Evolutionary conservation across 768 basidiomycete species (phyloP).

Genomic region (Rubroboletus pulcherrimus): DNA sequence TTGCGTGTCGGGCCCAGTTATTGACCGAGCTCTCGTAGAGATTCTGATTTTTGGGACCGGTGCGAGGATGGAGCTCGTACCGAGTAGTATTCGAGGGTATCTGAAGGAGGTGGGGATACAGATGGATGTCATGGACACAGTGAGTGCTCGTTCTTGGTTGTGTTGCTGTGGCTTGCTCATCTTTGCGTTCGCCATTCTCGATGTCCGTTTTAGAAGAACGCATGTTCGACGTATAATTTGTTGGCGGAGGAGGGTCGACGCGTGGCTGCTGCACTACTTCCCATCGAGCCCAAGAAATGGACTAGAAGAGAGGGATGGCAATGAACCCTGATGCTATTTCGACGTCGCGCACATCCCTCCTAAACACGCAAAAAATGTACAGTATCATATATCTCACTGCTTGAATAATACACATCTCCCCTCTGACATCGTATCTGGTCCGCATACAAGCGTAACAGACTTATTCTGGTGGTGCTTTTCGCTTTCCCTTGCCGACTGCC

Average conservation of each 20-base stretch:
- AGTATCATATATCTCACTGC: slow-evolving; percentile 8
- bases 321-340: not conserved
- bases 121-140: slow-evolving; percentile 83
- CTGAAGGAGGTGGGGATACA: slow-evolving; percentile 78
- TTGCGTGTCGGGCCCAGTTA: not conserved
- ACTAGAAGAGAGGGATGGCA: slow-evolving; percentile 22
- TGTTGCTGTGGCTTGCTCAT: not conserved
- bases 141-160: slow-evolving; percentile 33
- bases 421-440: not conserved
- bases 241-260: slow-evolving; percentile 90
- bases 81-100: slow-evolving; percentile 60
- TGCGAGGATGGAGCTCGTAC: slow-evolving; percentile 61
- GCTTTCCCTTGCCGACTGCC: slow-evolving; percentile 51
- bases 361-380: slow-evolving; percentile 9
- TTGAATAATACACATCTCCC: slow-evolving; percentile 8
- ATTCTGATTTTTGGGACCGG: slow-evolving; percentile 91
- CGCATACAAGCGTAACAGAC: not conserved
- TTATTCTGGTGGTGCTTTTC: slow-evolving; percentile 46
- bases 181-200: not conserved
- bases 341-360: not conserved
- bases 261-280: slow-evolving; percentile 88
- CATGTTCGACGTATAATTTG: slow-evolving; percentile 93
- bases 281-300: slow-evolving; percentile 56
- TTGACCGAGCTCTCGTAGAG: slow-evolving; percentile 45
- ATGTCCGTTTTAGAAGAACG: slow-evolving; percentile 60